phyloP scores from a whole-genome alignment of 2,329 filamentous ascomycete species.

The Fusarium devonianum region DNA sequence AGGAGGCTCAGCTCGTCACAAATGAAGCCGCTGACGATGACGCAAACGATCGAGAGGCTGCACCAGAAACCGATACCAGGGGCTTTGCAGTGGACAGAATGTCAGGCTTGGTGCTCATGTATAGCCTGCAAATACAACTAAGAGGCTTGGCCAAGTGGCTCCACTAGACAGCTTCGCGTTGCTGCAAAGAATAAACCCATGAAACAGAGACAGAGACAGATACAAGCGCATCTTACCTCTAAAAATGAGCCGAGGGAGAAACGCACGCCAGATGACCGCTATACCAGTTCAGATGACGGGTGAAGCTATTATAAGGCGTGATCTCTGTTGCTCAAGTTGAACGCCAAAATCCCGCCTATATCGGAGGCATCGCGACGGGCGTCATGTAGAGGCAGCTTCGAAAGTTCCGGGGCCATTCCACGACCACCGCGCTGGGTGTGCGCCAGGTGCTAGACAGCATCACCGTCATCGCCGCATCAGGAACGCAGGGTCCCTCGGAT shows the following conservation, averaged over 20 bases:
- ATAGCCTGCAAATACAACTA: constrained; percentile 1
- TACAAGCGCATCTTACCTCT: neutral
- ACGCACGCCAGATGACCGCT: neutral
- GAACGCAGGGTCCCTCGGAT: constrained; percentile 21
- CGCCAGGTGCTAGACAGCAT: constrained; percentile 8
- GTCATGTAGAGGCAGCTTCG: constrained; percentile 16
- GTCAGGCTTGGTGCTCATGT: neutral
- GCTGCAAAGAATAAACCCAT: constrained; percentile 11
- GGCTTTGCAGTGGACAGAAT: neutral
- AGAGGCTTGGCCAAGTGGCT: constrained; percentile 8
- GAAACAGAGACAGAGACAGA: constrained; percentile 3
- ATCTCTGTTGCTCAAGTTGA: neutral
- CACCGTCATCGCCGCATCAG: constrained; percentile 32
- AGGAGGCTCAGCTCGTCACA: constrained; percentile 3
- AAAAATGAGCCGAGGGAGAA: constrained; percentile 22
- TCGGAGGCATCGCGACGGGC: constrained; percentile 5
- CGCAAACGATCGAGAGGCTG: constrained; percentile 11
- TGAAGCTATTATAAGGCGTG: constrained; percentile 15
- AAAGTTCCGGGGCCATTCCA: constrained; percentile 24
- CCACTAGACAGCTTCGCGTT: constrained; percentile 16
- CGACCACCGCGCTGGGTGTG: constrained; percentile 15
- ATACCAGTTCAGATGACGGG: constrained; percentile 1
- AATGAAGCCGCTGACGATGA: constrained; percentile 25
- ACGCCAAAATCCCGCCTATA: constrained; percentile 2
- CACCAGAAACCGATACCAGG: neutral